Evolutionary conservation across 148 eudicot genomes (phyloP).

Genomic region (Pharnaceum exiguum): DNA sequence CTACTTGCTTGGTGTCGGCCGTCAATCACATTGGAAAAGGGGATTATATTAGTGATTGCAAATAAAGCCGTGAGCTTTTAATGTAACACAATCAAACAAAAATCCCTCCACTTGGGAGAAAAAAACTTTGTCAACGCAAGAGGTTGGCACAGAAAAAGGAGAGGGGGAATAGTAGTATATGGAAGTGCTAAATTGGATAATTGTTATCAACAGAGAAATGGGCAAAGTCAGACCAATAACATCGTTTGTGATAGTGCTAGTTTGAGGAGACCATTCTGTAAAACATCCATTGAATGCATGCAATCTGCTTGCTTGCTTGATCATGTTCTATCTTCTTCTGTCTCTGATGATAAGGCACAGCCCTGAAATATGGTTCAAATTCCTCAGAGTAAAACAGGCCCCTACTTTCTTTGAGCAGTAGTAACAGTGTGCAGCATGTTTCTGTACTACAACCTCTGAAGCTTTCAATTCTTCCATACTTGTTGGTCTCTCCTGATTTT

Average conservation of each 20-base stretch:
- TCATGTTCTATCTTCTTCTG: constrained; percentile 6
- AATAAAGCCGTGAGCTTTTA: no score
- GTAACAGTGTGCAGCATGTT: no score
- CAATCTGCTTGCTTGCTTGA: neutral
- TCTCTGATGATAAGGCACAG: constrained; percentile 6
- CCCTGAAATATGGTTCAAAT: neutral
- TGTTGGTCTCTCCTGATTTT: constrained; percentile 15
- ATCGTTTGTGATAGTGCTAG: neutral
- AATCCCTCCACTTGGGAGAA: no score
- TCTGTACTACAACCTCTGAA: constrained; percentile 8
- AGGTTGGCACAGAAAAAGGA: neutral
- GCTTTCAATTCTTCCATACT: constrained; percentile 9
- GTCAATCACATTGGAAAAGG: no score
- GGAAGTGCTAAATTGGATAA: constrained; percentile 21
- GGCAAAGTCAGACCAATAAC: constrained; percentile 11
- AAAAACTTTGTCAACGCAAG: no score
- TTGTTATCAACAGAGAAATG: constrained; percentile 15
- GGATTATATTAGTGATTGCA: no score
- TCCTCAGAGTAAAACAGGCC: neutral
- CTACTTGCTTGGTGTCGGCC: neutral
- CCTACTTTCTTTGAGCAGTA: neutral
- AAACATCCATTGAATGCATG: neutral
- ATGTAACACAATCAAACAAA: no score
- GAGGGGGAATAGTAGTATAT: neutral
- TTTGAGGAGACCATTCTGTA: constrained; percentile 4